Percentiles rank a stretch among this genome's conserved stretches.
Conservation (phyloP, 306 rosid genomes). For the Macrotyloma uniflorum region DNA sequence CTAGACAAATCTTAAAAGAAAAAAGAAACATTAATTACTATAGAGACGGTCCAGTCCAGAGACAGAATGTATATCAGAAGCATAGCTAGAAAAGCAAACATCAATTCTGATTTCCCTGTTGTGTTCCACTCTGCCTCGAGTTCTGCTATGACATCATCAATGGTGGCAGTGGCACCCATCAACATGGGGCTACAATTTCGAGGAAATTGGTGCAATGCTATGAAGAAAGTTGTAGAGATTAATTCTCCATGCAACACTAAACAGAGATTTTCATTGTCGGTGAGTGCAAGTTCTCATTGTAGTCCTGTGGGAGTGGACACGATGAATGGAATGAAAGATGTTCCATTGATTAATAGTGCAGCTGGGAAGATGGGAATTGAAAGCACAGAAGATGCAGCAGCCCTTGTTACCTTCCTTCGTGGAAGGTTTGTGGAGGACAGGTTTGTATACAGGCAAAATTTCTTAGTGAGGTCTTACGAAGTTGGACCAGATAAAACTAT, state of each 20-base stretch:
- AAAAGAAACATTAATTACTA: too few species aligned
- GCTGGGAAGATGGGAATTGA: background rate
- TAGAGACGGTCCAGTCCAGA: too few species aligned
- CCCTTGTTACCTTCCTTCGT: constrained; percentile 41
- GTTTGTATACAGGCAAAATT: constrained; percentile 40
- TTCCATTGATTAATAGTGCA: background rate
- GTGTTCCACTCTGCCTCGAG: background rate
- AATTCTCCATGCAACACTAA: background rate
- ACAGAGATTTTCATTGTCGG: constrained; percentile 12
- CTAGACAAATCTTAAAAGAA: too few species aligned
- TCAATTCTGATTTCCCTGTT: background rate
- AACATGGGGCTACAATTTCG: constrained; percentile 16
- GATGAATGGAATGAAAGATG: constrained; percentile 27
- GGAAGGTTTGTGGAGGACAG: constrained; percentile 64
- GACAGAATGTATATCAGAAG: background rate
- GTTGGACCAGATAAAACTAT: constrained; percentile 65
- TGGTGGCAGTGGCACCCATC: constrained; percentile 51
- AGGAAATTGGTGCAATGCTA: constrained; percentile 12
- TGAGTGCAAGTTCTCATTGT: constrained; percentile 2
- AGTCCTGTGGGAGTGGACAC: background rate
- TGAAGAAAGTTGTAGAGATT: constrained; percentile 23
- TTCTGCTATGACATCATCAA: constrained; percentile 34
- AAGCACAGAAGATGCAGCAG: constrained; percentile 5
- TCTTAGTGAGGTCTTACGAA: constrained; percentile 56
- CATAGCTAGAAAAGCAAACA: background rate